Evolutionary conservation across 139 green algal genomes (phyloP).

Genomic region (Tetraselmis striata): DNA sequence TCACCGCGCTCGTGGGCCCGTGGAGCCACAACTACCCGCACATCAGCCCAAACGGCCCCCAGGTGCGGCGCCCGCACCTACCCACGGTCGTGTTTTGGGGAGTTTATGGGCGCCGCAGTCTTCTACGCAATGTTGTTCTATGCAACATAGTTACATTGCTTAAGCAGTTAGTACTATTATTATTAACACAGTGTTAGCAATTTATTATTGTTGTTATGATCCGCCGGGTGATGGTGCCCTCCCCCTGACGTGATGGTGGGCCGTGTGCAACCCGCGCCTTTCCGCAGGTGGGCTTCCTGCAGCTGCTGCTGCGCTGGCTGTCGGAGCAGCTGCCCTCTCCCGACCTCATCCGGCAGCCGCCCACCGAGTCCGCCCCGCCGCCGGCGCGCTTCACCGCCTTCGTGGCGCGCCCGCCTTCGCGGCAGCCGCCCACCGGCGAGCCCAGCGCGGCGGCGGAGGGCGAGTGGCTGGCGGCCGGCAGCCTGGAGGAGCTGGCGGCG

Average conservation of each 20-base stretch:
- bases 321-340: not conserved
- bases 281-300: not conserved
- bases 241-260: no score
- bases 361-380: not conserved
- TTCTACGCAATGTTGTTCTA: no score
- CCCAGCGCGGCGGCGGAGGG: not conserved
- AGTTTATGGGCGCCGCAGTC: no score
- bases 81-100: no score
- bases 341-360: not conserved
- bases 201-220: no score
- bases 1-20: constrained; percentile 10
- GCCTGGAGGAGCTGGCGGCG: not conserved
- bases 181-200: no score
- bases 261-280: no score
- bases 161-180: no score
- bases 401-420: not conserved
- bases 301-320: not conserved
- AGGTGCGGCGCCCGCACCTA: constrained; percentile 4
- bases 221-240: no score
- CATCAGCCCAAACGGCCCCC: constrained; percentile 12
- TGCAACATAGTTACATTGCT: no score
- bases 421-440: not conserved
- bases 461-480: not conserved
- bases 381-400: not conserved
- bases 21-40: constrained; percentile 25